Base-by-base conservation (phyloP, 352 stramenopile genomes). In the Halophytophthora polymorphica region DNA sequence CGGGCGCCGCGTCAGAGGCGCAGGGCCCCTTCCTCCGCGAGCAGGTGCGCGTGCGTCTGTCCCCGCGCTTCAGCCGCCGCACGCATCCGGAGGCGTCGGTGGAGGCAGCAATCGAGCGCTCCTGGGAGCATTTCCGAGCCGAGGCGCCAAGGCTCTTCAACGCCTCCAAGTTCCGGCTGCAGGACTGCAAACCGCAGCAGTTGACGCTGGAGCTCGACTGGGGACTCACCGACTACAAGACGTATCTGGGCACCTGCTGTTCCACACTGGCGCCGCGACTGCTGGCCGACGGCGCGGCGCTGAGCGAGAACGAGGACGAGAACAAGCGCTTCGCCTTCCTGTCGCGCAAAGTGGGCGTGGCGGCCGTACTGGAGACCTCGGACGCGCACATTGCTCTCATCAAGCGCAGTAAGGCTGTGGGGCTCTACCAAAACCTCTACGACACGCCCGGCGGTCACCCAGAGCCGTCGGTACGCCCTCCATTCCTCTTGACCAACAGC, bases 371-470 rank as follows among this genome's bases (percentile, higher is more conserved):
- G 13, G 77, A 90, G 69, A 92, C 81, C 1, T 37, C 33, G 0
- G 81, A 94, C 56, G 62, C 46, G 4, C 61, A 82, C 4, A 47
- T 94, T 11, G 80, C 71, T 38, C 68, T 94, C 43, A 79, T 94
- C 48, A 66, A 81, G 49, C 68, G 83, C 18, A 91, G 79, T 51
- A 61, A 66, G 15, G 56, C 50, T 25, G 81, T 92, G 50, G 82
- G 80, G 40, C 59, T 87, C 12, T 94, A 94, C 58, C 77, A 82
- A 40, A 50, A 87, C 25, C 53, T 92, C 53, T 72, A 73, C 29
- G 83, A 94, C 60, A 91, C 83, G 5, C 83, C 83, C 7, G 83
- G 83, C 21, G 83, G 83, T 15, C 83, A 94, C 48, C 83, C 83
- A 1, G 83, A 94, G 52, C 83, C 83, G 15, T 61, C 53, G 22